Percentiles rank a stretch among this genome's conserved stretches.
These are phyloP conservation scores for Boletus semigastroideus DNA, from an alignment of 1,284 basidiomycete species.

Conservation along the genomic window DNA sequence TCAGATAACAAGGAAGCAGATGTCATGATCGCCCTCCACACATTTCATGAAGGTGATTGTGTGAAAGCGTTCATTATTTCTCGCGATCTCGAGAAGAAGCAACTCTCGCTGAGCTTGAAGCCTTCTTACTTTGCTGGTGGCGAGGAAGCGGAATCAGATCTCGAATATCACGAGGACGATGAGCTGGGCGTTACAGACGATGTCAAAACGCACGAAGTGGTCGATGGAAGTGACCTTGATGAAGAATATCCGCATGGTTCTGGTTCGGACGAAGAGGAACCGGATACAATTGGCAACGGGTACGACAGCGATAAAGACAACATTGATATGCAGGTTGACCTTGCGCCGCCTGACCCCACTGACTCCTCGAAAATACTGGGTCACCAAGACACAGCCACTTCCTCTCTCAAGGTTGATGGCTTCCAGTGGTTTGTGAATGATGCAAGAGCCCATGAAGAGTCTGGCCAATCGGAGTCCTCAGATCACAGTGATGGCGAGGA, in stretches of 20 bases:
- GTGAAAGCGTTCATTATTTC: constrained; percentile 81
- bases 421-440: constrained; percentile 67
- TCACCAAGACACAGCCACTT: constrained; percentile 17
- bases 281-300: constrained; percentile 17
- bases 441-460: constrained; percentile 36
- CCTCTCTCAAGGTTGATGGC: constrained; percentile 56
- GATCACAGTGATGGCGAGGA: constrained; percentile 54
- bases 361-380: constrained; percentile 16
- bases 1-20: constrained; percentile 84
- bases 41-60: constrained; percentile 84
- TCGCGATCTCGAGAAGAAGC: constrained; percentile 72
- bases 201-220: constrained; percentile 23
- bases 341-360: constrained; percentile 27
- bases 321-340: constrained; percentile 43
- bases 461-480: constrained; percentile 36
- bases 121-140: constrained; percentile 77
- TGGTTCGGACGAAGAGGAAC: constrained; percentile 28
- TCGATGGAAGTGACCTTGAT: constrained; percentile 24
- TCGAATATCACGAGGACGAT: constrained; percentile 15
- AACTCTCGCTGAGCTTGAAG: constrained; percentile 88
- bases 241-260: constrained; percentile 14
- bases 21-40: constrained; percentile 72
- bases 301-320: constrained; percentile 39
- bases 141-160: constrained; percentile 30
- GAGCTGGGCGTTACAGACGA: constrained; percentile 32